A percentile compares a stretch with the other conserved stretches of the same genome.
Evolutionary conservation across 768 basidiomycete genomes (phyloP).

Genomic region (Pleurotus giganteus): DNA sequence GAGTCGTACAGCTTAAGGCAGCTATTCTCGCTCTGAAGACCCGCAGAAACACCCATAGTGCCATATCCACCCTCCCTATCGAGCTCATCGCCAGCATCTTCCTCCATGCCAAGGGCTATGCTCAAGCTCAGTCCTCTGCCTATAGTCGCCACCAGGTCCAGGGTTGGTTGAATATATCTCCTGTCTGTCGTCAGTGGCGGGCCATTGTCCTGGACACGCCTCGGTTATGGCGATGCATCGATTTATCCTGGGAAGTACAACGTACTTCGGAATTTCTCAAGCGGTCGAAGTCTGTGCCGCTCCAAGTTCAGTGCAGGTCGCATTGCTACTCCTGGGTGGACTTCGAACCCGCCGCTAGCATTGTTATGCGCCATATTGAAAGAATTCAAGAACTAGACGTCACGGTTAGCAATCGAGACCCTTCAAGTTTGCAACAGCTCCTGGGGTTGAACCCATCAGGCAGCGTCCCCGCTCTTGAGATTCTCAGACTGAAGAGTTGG

Average conservation of each 20-base stretch:
- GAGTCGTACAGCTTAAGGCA: no score
- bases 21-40: no score
- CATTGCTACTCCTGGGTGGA: neutral
- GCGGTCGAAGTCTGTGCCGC: slow-evolving; percentile 1
- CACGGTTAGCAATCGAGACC: neutral
- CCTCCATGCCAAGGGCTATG: no score
- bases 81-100: no score
- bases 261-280: neutral
- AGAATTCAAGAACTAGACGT: neutral
- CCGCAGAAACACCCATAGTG: no score
- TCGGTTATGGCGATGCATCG: neutral
- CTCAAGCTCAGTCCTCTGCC: no score
- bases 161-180: no score
- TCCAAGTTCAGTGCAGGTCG: neutral
- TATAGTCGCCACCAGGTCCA: no score
- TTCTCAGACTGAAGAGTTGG: neutral
- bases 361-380: neutral
- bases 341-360: neutral
- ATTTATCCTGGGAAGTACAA: neutral
- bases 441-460: neutral
- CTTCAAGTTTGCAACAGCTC: neutral
- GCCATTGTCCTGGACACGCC: no score
- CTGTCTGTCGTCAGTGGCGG: no score
- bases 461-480: neutral
- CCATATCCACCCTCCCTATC: no score